Conservation (phyloP, 129 eudicot genomes). For the Solidago caesia region DNA sequence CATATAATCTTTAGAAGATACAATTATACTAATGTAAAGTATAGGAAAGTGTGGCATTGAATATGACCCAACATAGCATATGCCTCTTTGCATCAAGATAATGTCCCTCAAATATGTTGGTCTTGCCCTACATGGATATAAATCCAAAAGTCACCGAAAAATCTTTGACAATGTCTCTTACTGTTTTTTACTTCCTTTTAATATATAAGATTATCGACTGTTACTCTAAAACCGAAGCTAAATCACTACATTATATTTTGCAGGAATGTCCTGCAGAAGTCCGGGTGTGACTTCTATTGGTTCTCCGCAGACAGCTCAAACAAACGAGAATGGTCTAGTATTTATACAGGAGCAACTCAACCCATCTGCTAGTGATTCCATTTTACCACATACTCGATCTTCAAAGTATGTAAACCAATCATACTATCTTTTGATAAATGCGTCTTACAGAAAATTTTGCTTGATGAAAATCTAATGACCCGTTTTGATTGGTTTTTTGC, state of each 20-base stretch:
- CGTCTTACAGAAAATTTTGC: neutral
- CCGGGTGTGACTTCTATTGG: constrained; percentile 36
- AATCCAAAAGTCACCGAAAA: neutral
- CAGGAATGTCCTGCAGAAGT: constrained; percentile 46
- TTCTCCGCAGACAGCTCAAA: constrained; percentile 43
- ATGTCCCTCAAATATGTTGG: neutral
- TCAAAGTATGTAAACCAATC: constrained; percentile 37
- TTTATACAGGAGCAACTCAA: constrained; percentile 36
- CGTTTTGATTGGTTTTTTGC: constrained; percentile 29
- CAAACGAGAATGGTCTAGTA: constrained; percentile 36
- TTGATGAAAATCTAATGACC: neutral
- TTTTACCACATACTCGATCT: constrained; percentile 35
- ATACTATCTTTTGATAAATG: neutral
- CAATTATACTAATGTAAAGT: no score
- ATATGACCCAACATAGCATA: constrained; percentile 4
- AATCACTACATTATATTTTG: constrained; percentile 3
- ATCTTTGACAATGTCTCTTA: neutral
- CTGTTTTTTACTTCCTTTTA: neutral
- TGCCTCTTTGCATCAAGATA: neutral
- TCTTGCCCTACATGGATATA: neutral
- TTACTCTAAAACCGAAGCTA: neutral
- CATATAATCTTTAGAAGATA: no score
- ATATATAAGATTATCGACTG: neutral
- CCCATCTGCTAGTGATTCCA: constrained; percentile 34
- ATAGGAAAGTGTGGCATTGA: neutral